Base-by-base conservation (phyloP, 768 basidiomycete genomes). In the Asterophora parasitica region DNA sequence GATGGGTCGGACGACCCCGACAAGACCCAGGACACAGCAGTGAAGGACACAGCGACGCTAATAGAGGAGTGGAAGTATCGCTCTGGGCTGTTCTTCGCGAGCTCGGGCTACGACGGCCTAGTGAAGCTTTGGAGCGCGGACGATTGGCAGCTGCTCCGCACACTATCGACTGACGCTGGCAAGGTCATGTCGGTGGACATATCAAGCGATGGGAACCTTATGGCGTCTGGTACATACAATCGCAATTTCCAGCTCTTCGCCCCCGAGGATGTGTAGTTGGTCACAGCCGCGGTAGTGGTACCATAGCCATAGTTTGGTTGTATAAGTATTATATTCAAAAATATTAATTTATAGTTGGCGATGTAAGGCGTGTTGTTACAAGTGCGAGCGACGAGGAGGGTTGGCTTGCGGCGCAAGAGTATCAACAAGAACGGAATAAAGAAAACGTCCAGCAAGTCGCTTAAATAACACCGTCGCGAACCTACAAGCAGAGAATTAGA, bases 131-230 rank as follows among this genome's bases (percentile, higher is more conserved):
- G 96, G 96, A 90, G 86, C 59, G 90, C 94, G 39, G 96, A 98
- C 62, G 96, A 99, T 60, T 99, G 96, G 96, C 92, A 92, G 58
- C 70, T 94, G 36, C 75, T 96, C 43, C 79, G 85, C 52, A 88
- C 88, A 36, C 74, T 99, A 49, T 83, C 92, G 43, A 94, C 92
- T 16, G 95, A 98, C 61, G 85, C 88, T 20, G 92, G 94, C n/a
- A 98, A 97, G 67, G 94, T 97, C 51, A 99, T 98, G 96, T 91
- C 89, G 6, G 93, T 97, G 8, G 96, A 99, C 63, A 75, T 98
- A 16, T 82, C 85, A 20, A 75, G 76, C 45, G 91, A 95, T 63
- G 90, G 84, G 10, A 83, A 82, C 58, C 75, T 90, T 61, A 77
- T 96, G 36, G 94, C 85, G 4, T 88, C 87, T 4, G 93, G 93